Percentiles rank a stretch among this genome's conserved stretches.
phyloP scores from a whole-genome alignment of 2,329 filamentous ascomycete species.

The Neofusicoccum sp. region DNA sequence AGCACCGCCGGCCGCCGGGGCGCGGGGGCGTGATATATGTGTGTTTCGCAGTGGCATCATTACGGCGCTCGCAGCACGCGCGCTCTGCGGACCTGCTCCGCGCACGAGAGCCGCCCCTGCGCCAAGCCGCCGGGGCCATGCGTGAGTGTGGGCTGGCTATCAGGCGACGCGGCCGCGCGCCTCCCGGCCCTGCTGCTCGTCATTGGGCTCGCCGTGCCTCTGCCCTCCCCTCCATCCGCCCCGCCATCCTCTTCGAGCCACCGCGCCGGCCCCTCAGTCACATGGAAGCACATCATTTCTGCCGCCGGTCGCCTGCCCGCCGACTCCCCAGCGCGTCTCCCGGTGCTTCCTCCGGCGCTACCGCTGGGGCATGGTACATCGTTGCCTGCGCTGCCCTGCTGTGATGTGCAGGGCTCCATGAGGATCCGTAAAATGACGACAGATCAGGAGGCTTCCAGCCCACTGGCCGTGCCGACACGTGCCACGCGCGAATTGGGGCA shows the following conservation, averaged over 20 bases:
- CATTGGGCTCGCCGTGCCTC: neutral
- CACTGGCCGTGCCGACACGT: neutral
- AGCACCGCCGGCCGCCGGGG: neutral
- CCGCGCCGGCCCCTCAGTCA: slow-evolving; percentile 7
- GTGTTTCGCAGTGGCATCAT: neutral
- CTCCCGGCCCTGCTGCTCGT: neutral
- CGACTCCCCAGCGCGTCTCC: neutral
- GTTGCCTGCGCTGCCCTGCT: neutral
- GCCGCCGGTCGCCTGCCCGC: neutral
- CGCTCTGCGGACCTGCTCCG: neutral
- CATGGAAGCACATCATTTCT: slow-evolving; percentile 12
- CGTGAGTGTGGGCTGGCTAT: slow-evolving; percentile 5
- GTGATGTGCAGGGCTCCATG: slow-evolving; percentile 9
- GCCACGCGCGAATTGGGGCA: neutral
- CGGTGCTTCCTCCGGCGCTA: slow-evolving; percentile 13
- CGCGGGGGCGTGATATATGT: slow-evolving; percentile 3
- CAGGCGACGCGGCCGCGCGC: slow-evolving; percentile 4
- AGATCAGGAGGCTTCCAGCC: neutral
- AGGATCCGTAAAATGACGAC: slow-evolving; percentile 11
- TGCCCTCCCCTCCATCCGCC: neutral
- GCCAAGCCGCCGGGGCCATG: neutral
- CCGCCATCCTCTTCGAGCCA: slow-evolving; percentile 3
- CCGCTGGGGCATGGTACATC: neutral
- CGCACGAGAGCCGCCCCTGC: slow-evolving; percentile 4
- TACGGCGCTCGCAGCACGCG: neutral